Conservation (phyloP, 2,329 filamentous ascomycete genomes). For the Macrophomina tecta region DNA sequence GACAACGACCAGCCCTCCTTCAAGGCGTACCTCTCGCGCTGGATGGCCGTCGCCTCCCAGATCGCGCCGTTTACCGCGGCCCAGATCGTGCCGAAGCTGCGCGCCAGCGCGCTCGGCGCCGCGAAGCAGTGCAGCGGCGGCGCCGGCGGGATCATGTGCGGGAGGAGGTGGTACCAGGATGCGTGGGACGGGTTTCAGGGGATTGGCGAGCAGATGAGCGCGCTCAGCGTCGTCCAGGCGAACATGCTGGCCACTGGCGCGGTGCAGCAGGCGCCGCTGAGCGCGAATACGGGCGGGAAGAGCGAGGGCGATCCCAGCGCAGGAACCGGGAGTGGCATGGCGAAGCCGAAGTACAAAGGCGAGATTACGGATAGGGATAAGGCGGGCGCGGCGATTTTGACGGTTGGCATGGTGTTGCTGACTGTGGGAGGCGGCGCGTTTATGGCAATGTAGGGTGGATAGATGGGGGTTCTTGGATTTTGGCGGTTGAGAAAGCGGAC, state of each 20-base stretch:
- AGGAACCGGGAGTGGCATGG: constrained; percentile 40
- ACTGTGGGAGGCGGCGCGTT: constrained; percentile 2
- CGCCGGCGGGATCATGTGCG: constrained; percentile 49
- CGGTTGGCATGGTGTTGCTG: constrained; percentile 33
- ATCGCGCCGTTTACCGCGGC: constrained; percentile 63
- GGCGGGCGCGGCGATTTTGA: constrained; percentile 40
- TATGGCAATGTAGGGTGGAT: not conserved
- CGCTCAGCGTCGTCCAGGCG: constrained; percentile 58
- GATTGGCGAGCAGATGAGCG: constrained; percentile 65
- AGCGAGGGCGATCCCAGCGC: constrained; percentile 52
- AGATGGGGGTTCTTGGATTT: too few species aligned
- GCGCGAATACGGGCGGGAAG: constrained; percentile 58
- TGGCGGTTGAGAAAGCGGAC: too few species aligned
- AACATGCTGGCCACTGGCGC: constrained; percentile 45
- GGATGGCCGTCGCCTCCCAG: constrained; percentile 61
- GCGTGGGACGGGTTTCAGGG: constrained; percentile 55
- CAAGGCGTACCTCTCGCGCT: constrained; percentile 54
- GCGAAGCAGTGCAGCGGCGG: constrained; percentile 59
- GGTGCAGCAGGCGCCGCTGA: constrained; percentile 47
- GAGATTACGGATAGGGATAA: constrained; percentile 5
- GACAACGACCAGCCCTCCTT: constrained; percentile 53
- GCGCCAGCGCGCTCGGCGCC: constrained; percentile 60
- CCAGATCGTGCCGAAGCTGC: constrained; percentile 59
- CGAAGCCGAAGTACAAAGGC: constrained; percentile 32
- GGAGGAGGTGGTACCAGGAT: constrained; percentile 49